Conservation (phyloP, 1,284 basidiomycete species). For the Fomitiporia mediterranea region DNA sequence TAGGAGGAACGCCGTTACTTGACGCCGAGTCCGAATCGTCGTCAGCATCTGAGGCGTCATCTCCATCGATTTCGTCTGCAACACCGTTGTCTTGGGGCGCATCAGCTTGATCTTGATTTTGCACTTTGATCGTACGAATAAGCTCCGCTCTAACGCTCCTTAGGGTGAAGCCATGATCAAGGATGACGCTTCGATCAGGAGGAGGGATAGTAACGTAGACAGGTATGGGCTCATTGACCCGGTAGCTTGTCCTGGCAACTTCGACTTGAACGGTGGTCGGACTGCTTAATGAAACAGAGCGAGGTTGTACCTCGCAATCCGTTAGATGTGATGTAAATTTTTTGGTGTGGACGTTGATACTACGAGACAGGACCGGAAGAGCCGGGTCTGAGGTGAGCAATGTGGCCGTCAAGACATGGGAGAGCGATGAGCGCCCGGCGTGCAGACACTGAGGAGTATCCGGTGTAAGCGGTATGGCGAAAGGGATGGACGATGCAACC, state of each 20-base stretch:
- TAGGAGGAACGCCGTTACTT: constrained; percentile 13
- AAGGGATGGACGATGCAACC: constrained; percentile 62
- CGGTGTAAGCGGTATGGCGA: constrained; percentile 66
- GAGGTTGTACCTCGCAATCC: constrained; percentile 50
- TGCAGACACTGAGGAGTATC: constrained; percentile 76
- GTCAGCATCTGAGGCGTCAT: constrained; percentile 13
- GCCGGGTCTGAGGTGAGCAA: constrained; percentile 47
- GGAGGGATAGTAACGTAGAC: constrained; percentile 74
- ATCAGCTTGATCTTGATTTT: constrained; percentile 32
- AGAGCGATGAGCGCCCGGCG: constrained; percentile 62
- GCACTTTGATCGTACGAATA: constrained; percentile 54
- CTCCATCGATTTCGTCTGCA: constrained; percentile 25
- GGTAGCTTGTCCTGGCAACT: constrained; percentile 64
- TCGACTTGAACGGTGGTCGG: constrained; percentile 65
- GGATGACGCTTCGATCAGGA: constrained; percentile 56
- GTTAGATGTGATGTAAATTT: constrained; percentile 65
- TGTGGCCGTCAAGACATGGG: constrained; percentile 60
- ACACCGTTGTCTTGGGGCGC: constrained; percentile 24
- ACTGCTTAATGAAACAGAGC: constrained; percentile 49
- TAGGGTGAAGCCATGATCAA: constrained; percentile 61
- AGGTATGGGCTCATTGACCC: constrained; percentile 63
- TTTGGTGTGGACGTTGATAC: constrained; percentile 61
- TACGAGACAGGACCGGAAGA: constrained; percentile 44
- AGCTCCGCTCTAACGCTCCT: constrained; percentile 73
- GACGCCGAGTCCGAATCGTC: constrained; percentile 12